Evolutionary conservation across 2,329 filamentous ascomycete genomes (phyloP).

Genomic region (Ceratocystis ficicola): DNA sequence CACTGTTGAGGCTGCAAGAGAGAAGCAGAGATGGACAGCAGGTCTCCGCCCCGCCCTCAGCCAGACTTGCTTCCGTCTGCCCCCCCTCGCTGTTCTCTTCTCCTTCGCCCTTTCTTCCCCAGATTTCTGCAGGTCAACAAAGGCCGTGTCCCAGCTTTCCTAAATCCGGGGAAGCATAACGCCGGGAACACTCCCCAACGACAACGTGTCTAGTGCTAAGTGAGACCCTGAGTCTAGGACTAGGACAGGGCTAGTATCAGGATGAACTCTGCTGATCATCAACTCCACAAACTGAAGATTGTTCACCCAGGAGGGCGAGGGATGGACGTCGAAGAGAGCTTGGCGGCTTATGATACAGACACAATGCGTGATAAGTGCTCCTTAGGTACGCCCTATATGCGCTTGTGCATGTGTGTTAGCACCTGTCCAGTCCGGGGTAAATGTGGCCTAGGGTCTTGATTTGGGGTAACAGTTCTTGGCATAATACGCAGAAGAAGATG

Average conservation of each 20-base stretch:
- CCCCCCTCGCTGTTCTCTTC: not conserved
- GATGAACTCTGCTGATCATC: not conserved
- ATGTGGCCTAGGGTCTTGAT: not conserved
- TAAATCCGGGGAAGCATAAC: conserved; percentile 7
- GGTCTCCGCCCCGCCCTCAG: not conserved
- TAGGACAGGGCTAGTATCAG: not conserved
- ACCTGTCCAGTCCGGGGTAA: not conserved
- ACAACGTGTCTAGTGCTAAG: not conserved
- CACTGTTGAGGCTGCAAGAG: no score
- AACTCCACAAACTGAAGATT: not conserved
- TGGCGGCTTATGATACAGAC: not conserved
- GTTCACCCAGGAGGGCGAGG: not conserved
- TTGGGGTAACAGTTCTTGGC: not conserved
- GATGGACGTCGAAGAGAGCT: not conserved
- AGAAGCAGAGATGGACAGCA: not conserved
- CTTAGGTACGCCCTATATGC: not conserved
- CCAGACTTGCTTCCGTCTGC: not conserved
- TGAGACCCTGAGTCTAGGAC: conserved; percentile 5
- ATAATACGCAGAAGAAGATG: not conserved
- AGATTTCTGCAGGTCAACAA: not conserved
- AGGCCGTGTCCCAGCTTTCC: not conserved
- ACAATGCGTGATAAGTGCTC: not conserved
- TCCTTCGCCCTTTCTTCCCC: not conserved
- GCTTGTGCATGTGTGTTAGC: not conserved
- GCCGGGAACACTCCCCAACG: not conserved